Evolutionary conservation across 2,329 filamentous ascomycete species (phyloP).

Genomic region (Alternaria alternata): DNA sequence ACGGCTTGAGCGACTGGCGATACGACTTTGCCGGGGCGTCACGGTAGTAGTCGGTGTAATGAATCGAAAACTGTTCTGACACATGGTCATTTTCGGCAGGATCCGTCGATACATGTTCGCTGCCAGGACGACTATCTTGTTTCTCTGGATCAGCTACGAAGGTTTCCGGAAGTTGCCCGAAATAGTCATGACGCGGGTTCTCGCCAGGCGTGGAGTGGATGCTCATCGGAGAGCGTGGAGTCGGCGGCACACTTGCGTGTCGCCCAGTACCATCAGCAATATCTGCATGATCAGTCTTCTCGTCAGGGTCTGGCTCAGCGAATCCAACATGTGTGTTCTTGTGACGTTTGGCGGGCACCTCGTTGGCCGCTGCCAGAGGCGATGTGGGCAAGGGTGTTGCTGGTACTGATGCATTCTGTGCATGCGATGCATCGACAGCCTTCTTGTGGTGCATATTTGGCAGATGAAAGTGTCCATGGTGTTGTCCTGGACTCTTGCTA

Average conservation of each 20-base stretch:
- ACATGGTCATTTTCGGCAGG: conserved; percentile 28
- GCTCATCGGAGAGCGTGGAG: conserved; percentile 27
- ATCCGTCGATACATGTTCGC: conserved; percentile 16
- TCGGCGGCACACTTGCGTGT: conserved; percentile 14
- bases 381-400: conserved; percentile 14
- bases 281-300: conserved; percentile 26
- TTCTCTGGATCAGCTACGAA: conserved; percentile 28
- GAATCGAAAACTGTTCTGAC: conserved; percentile 39
- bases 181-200: conserved; percentile 22
- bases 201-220: conserved; percentile 57
- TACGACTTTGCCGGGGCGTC: conserved; percentile 75
- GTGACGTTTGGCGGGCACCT: conserved; percentile 17
- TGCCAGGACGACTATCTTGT: conserved; percentile 23
- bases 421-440: conserved; percentile 14
- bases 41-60: conserved; percentile 76
- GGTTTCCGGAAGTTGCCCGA: conserved; percentile 15
- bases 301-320: conserved; percentile 43
- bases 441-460: conserved; percentile 33
- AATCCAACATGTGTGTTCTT: conserved; percentile 61
- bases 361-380: conserved; percentile 5
- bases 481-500: conserved; percentile 40
- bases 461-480: conserved; percentile 35
- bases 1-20: conserved; percentile 75
- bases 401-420: conserved; percentile 2
- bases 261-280: conserved; percentile 54